phyloP scores from a whole-genome alignment of 768 basidiomycete genomes.

The Phanerochaete carnosa region DNA sequence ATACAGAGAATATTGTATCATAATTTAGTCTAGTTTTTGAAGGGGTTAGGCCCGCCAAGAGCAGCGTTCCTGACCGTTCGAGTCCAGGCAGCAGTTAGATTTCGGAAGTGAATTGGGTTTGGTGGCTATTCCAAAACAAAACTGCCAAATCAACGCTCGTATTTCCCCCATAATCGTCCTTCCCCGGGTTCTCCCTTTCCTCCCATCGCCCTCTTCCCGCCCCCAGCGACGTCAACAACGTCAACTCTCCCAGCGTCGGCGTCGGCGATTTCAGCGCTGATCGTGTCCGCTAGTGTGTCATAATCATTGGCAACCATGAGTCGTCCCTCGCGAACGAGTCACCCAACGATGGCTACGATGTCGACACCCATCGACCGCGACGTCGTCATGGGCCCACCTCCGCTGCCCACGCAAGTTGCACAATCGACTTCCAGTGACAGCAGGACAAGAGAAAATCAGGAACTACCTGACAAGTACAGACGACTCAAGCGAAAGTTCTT shows the following conservation, averaged over 20 bases:
- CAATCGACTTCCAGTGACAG: conserved; percentile 26
- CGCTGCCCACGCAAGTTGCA: conserved; percentile 33
- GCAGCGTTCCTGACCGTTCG: not conserved
- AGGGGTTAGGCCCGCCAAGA: not conserved
- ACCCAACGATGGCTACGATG: conserved; percentile 23
- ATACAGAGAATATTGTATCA: not conserved
- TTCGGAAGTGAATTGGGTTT: conserved; percentile 4
- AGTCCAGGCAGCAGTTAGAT: not conserved
- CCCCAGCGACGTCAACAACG: not conserved
- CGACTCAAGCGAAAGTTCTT: conserved; percentile 63
- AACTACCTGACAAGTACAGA: conserved; percentile 58
- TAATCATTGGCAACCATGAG: conserved; percentile 9
- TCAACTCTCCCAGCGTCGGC: not conserved
- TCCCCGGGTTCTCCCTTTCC: conserved; percentile 7
- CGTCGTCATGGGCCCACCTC: conserved; percentile 49
- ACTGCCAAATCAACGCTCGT: conserved; percentile 8
- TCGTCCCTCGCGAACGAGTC: conserved; percentile 8
- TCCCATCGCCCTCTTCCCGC: not conserved
- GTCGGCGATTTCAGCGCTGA: not conserved
- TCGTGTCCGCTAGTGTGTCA: not conserved
- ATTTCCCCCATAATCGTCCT: not conserved
- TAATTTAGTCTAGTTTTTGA: not conserved
- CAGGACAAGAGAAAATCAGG: conserved; percentile 35
- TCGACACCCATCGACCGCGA: conserved; percentile 44
- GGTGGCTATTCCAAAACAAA: conserved; percentile 11